Evolutionary conservation across 768 basidiomycete genomes (phyloP).

Genomic region (Phylloporus arenicola): DNA sequence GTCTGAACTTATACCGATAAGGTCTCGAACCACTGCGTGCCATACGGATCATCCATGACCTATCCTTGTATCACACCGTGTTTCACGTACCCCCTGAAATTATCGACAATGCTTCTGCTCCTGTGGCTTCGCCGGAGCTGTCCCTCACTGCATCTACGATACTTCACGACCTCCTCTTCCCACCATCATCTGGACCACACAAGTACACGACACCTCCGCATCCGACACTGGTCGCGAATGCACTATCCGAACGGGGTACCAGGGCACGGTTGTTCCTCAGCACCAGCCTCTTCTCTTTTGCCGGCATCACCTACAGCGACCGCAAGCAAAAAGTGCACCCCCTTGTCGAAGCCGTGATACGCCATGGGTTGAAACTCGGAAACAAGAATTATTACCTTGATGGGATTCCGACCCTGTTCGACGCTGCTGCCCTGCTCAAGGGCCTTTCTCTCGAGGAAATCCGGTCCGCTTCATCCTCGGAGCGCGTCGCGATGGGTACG

Average conservation of each 20-base stretch:
- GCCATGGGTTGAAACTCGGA: constrained; percentile 82
- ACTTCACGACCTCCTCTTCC: constrained; percentile 44
- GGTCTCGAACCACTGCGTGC: constrained; percentile 71
- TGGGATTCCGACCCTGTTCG: constrained; percentile 65
- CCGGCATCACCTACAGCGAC: constrained; percentile 51
- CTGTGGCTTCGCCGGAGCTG: constrained; percentile 33
- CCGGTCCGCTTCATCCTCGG: constrained; percentile 36
- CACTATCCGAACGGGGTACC: constrained; percentile 26
- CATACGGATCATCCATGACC: constrained; percentile 65
- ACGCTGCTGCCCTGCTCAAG: constrained; percentile 41
- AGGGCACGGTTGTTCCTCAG: constrained; percentile 73
- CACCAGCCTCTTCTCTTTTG: constrained; percentile 68
- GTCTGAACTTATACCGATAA: constrained; percentile 26
- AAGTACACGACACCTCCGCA: constrained; percentile 16
- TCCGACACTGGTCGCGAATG: constrained; percentile 37
- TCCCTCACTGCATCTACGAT: constrained; percentile 56
- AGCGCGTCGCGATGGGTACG: constrained; percentile 58
- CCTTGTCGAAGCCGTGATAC: constrained; percentile 64
- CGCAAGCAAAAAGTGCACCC: constrained; percentile 57
- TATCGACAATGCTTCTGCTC: constrained; percentile 39
- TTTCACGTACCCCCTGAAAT: constrained; percentile 53
- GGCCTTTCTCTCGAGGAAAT: constrained; percentile 28
- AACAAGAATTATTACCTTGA: constrained; percentile 71
- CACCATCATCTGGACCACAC: constrained; percentile 12
- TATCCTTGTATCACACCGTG: constrained; percentile 65